These are phyloP conservation scores for Aspergillus proliferans DNA, from an alignment of 2,329 filamentous ascomycete genomes.

Conservation along the genomic window DNA sequence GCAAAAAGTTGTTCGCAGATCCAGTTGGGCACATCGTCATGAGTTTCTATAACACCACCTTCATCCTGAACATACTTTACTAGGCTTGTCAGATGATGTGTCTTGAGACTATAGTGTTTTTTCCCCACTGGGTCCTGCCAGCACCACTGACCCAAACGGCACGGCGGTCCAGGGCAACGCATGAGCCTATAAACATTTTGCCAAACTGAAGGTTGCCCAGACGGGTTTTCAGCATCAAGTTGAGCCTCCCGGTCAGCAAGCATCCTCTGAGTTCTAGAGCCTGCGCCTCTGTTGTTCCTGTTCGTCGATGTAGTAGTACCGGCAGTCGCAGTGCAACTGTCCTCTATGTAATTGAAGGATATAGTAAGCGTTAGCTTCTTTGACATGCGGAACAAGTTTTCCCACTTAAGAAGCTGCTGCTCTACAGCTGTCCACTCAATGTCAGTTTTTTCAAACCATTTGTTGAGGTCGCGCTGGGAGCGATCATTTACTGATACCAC, in stretches of 20 bases:
- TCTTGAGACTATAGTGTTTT: constrained; percentile 10
- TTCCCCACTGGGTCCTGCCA: constrained; percentile 9
- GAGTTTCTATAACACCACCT: constrained; percentile 2
- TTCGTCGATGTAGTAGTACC: not conserved
- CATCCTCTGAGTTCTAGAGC: constrained; percentile 8
- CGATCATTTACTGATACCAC: constrained; percentile 17
- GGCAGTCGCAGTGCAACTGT: not conserved
- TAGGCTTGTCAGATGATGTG: constrained; percentile 5
- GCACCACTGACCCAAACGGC: constrained; percentile 6
- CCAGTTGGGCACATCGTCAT: constrained; percentile 3
- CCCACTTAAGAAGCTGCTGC: constrained; percentile 20
- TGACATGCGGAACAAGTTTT: constrained; percentile 18
- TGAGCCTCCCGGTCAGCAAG: constrained; percentile 5
- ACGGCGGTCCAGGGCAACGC: not conserved
- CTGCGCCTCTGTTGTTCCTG: constrained; percentile 8
- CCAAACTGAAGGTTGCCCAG: not conserved
- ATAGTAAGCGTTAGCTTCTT: constrained; percentile 26
- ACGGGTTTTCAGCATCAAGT: constrained; percentile 3
- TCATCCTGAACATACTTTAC: constrained; percentile 6
- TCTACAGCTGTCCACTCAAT: constrained; percentile 24
- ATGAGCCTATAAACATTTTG: not conserved
- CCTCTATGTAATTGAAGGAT: constrained; percentile 21
- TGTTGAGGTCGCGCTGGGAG: constrained; percentile 21
- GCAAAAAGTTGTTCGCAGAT: constrained; percentile 2
- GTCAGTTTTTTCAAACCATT: constrained; percentile 20